Evolutionary conservation across 495 filamentous ascomycete genomes (phyloP).

Genomic region (Staphylotrichum longicolle): DNA sequence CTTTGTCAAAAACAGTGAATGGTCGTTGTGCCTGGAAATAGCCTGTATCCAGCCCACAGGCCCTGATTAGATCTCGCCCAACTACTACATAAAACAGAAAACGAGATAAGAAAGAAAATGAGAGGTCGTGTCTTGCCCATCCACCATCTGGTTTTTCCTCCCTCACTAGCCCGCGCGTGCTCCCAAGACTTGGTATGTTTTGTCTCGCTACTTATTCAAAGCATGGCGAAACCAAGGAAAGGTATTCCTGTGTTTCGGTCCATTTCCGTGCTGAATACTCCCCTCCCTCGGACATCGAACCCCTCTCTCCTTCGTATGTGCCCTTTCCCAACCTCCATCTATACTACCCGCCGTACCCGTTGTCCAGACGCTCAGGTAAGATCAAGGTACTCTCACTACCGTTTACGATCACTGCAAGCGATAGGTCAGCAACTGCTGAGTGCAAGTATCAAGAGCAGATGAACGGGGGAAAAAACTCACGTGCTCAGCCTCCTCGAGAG

Average conservation of each 20-base stretch:
- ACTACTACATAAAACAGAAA: conserved; percentile 3
- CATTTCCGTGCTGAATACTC: background rate
- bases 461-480: conserved; percentile 56
- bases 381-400: conserved; percentile 17
- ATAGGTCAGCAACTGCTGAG: background rate
- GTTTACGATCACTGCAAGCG: conserved; percentile 31
- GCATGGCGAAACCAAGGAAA: conserved; percentile 4
- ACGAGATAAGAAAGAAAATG: background rate
- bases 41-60: background rate
- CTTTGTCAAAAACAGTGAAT: no score
- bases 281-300: background rate
- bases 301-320: background rate
- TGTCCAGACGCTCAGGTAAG: background rate
- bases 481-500: conserved; percentile 92
- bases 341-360: background rate
- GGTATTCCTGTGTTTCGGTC: background rate
- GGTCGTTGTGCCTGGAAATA: background rate
- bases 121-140: conserved; percentile 4
- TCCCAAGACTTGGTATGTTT: conserved; percentile 10
- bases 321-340: background rate
- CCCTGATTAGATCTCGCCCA: background rate
- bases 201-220: conserved; percentile 13
- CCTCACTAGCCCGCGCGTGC: background rate
- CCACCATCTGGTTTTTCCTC: conserved; percentile 6
- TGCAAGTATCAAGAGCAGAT: background rate